A percentile compares a stretch with the other conserved stretches of the same genome.
These are phyloP conservation scores for Taxillus chinensis DNA, from an alignment of 164 flowering plant species.

Conservation along the genomic window DNA sequence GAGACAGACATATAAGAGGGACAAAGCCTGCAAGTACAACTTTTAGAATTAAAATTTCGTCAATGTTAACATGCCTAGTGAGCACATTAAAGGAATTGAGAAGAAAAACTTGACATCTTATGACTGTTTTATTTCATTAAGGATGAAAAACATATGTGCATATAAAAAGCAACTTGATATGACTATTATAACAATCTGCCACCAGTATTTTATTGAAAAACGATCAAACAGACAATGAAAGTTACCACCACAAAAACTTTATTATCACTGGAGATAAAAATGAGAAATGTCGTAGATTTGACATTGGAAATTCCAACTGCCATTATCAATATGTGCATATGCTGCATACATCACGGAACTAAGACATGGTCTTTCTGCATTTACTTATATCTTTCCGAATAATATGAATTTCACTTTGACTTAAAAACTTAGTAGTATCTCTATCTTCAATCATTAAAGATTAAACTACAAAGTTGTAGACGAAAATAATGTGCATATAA, in stretches of 20 bases:
- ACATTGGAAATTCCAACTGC: too few species aligned
- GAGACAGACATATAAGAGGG: constrained; percentile 27
- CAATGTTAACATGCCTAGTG: background rate
- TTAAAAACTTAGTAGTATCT: too few species aligned
- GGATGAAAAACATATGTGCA: background rate
- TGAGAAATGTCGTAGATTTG: too few species aligned
- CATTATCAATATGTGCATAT: too few species aligned
- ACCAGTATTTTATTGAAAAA: background rate
- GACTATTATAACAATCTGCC: background rate
- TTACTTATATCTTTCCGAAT: too few species aligned
- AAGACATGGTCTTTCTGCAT: too few species aligned
- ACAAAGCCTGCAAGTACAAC: constrained; percentile 31
- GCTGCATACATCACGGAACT: too few species aligned
- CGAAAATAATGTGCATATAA: too few species aligned
- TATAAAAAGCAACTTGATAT: background rate
- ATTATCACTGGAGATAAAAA: too few species aligned
- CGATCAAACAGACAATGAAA: background rate
- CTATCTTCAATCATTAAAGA: too few species aligned
- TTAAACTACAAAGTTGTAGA: too few species aligned
- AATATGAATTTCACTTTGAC: too few species aligned
- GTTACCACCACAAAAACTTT: background rate
- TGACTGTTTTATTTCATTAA: background rate
- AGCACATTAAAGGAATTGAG: background rate
- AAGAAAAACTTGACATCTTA: background rate
- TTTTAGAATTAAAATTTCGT: background rate